Percentiles rank a stretch among this genome's conserved stretches.
phyloP scores from a whole-genome alignment of 768 basidiomycete genomes.

The Pisolithus microcarpus region DNA sequence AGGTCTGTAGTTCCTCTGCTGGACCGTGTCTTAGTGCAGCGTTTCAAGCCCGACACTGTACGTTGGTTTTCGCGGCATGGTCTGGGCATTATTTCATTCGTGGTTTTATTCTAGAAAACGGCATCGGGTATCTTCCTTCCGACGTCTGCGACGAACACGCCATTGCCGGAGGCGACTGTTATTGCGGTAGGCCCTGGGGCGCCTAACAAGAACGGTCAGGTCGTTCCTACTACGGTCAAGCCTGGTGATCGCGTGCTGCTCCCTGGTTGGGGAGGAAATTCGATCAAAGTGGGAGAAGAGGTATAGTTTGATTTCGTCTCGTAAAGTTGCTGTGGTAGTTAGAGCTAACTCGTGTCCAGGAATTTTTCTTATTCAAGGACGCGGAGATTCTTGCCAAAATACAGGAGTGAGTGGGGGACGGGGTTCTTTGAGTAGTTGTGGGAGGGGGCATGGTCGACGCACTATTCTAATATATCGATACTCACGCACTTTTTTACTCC shows the following conservation, averaged over 20 bases:
- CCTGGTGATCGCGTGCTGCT: slow-evolving; percentile 89
- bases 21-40: slow-evolving; percentile 95
- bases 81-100: not conserved
- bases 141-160: slow-evolving; percentile 73
- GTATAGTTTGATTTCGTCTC: slow-evolving; percentile 40
- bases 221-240: slow-evolving; percentile 72
- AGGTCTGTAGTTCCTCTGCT: slow-evolving; percentile 83
- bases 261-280: slow-evolving; percentile 93
- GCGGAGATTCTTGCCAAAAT: slow-evolving; percentile 94
- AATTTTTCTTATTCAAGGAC: slow-evolving; percentile 94
- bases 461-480: slow-evolving; percentile 11
- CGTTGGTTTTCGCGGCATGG: not conserved
- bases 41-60: slow-evolving; percentile 94
- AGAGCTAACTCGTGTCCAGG: slow-evolving; percentile 39
- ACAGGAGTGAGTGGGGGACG: slow-evolving; percentile 51
- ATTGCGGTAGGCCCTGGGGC: slow-evolving; percentile 94
- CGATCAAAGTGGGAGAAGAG: slow-evolving; percentile 96
- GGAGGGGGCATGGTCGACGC: not conserved
- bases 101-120: slow-evolving; percentile 72
- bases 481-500: slow-evolving; percentile 9
- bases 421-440: too few relatives aligned
- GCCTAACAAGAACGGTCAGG: slow-evolving; percentile 75
- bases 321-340: not conserved
- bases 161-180: slow-evolving; percentile 95
- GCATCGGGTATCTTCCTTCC: slow-evolving; percentile 93